phyloP scores from a whole-genome alignment of 163 green algal species.

The Coccomyxa subellipsoidea region DNA sequence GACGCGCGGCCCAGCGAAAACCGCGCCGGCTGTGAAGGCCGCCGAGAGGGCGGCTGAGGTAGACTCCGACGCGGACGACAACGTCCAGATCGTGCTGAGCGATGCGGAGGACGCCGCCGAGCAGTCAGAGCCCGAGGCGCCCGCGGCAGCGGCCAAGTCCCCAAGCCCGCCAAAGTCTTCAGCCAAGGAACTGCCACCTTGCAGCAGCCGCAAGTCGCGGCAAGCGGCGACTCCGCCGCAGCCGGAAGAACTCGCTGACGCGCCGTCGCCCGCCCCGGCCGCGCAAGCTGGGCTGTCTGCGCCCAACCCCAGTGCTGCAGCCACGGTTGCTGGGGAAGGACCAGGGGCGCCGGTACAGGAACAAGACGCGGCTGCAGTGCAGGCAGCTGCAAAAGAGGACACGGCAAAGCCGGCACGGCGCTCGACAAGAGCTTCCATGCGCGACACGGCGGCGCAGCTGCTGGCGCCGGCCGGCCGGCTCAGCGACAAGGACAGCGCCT shows the following conservation, averaged over 20 bases:
- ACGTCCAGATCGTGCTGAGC: not conserved
- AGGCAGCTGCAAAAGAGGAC: not conserved
- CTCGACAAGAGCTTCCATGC: not conserved
- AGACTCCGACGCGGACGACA: not conserved
- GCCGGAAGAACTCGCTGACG: not conserved
- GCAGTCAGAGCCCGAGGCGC: not conserved
- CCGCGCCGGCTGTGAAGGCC: too few species aligned
- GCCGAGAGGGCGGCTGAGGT: not conserved
- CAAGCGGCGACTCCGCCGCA: not conserved
- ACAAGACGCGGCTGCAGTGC: not conserved
- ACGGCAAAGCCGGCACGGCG: not conserved
- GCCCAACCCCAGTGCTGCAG: not conserved
- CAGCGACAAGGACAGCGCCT: not conserved
- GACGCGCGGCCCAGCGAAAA: not conserved
- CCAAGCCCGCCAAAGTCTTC: not conserved
- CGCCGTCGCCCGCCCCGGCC: too few species aligned
- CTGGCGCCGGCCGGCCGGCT: too few species aligned
- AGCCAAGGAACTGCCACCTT: not conserved
- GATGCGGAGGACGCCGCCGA: not conserved
- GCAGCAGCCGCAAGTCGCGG: not conserved
- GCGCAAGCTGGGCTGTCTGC: not conserved
- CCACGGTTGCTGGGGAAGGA: not conserved
- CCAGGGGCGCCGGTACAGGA: too few species aligned
- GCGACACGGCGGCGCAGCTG: too few species aligned
- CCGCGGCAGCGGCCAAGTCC: not conserved